These are phyloP conservation scores for Aspergillus tanneri DNA, from an alignment of 2,329 filamentous ascomycete genomes.

Conservation along the genomic window DNA sequence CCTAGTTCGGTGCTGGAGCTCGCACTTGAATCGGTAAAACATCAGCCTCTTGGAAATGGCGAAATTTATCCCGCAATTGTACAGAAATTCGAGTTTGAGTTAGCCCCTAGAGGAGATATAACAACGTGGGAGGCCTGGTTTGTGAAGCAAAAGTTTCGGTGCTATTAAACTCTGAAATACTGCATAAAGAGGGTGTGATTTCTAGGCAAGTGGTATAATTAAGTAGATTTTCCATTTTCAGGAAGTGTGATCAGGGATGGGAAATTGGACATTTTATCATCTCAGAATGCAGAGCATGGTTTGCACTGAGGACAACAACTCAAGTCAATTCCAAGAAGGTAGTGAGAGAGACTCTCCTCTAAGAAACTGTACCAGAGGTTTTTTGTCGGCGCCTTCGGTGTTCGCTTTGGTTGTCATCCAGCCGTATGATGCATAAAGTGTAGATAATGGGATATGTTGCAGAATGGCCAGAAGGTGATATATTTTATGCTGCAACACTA, in stretches of 20 bases:
- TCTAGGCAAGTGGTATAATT: too few species aligned
- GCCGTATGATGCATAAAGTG: background rate
- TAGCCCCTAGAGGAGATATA: background rate
- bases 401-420: background rate
- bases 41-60: slow-evolving; percentile 30
- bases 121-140: background rate
- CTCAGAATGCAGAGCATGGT: too few species aligned
- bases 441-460: background rate
- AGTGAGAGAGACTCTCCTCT: too few species aligned
- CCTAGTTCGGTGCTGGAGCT: slow-evolving; percentile 42
- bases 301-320: too few species aligned
- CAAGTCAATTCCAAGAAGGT: too few species aligned
- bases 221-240: too few species aligned
- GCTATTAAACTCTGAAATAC: background rate
- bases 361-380: too few species aligned
- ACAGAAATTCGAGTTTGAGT: slow-evolving; percentile 48
- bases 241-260: too few species aligned
- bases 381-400: background rate
- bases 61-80: slow-evolving; percentile 39
- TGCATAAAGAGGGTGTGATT: background rate
- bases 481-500: background rate
- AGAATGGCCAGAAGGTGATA: background rate
- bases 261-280: too few species aligned
- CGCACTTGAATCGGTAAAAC: slow-evolving; percentile 53
- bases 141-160: slow-evolving; percentile 4